Evolutionary conservation across 345 rosid species (phyloP).

Genomic region (Acer campestre): DNA sequence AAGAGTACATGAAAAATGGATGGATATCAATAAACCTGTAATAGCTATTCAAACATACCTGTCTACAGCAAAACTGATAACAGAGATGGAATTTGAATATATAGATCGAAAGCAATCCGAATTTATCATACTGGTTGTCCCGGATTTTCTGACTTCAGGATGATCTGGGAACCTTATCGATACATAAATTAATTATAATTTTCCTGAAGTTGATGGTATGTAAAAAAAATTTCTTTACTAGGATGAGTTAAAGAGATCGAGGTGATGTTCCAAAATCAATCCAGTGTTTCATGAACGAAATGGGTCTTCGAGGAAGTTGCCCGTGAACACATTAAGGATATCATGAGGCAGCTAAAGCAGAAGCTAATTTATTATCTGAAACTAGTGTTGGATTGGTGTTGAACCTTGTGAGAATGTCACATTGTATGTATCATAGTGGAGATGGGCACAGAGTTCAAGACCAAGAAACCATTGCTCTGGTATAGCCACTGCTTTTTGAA

Average conservation of each 20-base stretch:
- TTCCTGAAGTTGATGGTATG: background rate
- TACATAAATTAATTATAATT: constrained; percentile 11
- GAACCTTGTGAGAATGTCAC: background rate
- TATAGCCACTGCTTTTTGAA: too few species aligned
- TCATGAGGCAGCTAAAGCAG: constrained; percentile 8
- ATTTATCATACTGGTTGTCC: background rate
- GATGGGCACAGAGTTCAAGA: too few species aligned
- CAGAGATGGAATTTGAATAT: background rate
- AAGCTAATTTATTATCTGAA: background rate
- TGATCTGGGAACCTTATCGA: constrained; percentile 13
- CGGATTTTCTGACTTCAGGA: background rate
- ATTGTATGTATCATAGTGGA: too few species aligned
- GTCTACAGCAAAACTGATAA: background rate
- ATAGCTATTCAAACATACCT: background rate
- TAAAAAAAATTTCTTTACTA: background rate
- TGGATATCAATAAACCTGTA: background rate
- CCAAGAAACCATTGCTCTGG: too few species aligned
- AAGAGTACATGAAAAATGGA: constrained; percentile 32
- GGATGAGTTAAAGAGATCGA: constrained; percentile 28
- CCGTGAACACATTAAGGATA: constrained; percentile 23
- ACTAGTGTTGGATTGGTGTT: background rate
- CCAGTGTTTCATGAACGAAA: constrained; percentile 41
- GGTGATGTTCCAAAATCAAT: constrained; percentile 37
- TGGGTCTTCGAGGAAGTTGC: constrained; percentile 27
- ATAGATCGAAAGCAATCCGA: background rate